Base-by-base conservation (phyloP, 306 rosid species). In the Prunus persica region DNA sequence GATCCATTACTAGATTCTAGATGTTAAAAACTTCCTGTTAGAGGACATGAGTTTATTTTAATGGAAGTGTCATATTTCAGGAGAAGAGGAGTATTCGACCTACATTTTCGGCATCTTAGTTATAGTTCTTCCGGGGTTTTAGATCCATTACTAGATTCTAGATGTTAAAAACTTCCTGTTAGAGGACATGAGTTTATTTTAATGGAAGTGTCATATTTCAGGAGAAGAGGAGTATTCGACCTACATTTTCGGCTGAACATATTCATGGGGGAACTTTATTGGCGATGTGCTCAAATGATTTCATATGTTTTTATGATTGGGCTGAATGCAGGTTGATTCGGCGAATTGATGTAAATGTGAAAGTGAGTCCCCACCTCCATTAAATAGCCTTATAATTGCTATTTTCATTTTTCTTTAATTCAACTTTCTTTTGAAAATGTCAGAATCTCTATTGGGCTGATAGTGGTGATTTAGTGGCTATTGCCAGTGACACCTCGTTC, bases 381-480 rank as follows among this genome's bases (percentile, higher is more conserved):
- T 32, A 8, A 38, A 30, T 25, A n/a, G 16, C 10, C 73, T 56
- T 58, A 24, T 81, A 20, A 65, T 16, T 66, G 16, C 3, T 74
- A 0, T 50, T n/a, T 15, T 71, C 66, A 64, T 30, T 73, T 79
- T 82, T 69, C 46, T 12, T 45, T 60, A 54, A 57, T 71, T 52
- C 22, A 64, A 28, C 43, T 83, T 46, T 71, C 66, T n/a, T 67
- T 84, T 82, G 52, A 72, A 32, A 66, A 28, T 72, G 46, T 71
- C 88, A 96, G 99, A 96, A 91, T 80, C 92, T 96, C 77, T 88
- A 96, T 85, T 96, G 99, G 99, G 99, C 99, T 81, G 99, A 96
- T 72, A 96, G 97, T 72, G 99, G 99, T 54, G 99, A 96, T 88
- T 87, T 96, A 67, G 92, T 96, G 85, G 85, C 91, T 6, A 89